These are phyloP conservation scores for Cnidoscolus chayamansa DNA, from an alignment of 441 rosid genomes.

Conservation along the genomic window DNA sequence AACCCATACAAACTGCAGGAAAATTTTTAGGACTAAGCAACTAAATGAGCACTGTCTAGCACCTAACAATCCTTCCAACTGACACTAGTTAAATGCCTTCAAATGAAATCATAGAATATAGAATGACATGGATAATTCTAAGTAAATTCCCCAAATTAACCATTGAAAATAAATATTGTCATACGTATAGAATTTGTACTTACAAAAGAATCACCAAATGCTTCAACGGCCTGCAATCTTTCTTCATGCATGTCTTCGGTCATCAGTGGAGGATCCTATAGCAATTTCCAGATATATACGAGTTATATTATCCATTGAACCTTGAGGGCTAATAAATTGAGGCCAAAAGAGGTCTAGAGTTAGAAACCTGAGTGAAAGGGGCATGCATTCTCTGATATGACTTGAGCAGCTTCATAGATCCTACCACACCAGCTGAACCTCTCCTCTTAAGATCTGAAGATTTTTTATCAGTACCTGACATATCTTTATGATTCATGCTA, in stretches of 20 bases:
- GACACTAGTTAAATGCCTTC: slow-evolving; percentile 1
- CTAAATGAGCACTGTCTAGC: slow-evolving; percentile 17
- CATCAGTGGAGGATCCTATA: slow-evolving; percentile 89
- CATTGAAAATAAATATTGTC: not conserved
- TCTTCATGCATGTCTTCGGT: slow-evolving; percentile 99
- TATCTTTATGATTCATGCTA: slow-evolving; percentile 35
- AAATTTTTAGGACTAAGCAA: not conserved
- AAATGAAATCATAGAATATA: not conserved
- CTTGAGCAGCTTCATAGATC: slow-evolving; percentile 86
- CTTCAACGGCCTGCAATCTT: slow-evolving; percentile 88
- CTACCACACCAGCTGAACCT: slow-evolving; percentile 85
- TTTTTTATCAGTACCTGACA: slow-evolving; percentile 33
- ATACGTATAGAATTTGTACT: slow-evolving; percentile 33
- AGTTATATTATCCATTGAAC: slow-evolving; percentile 9
- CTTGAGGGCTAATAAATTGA: slow-evolving; percentile 9
- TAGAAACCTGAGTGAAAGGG: slow-evolving; percentile 82
- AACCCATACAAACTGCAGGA: not conserved
- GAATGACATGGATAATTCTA: slow-evolving; percentile 11
- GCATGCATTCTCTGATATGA: slow-evolving; percentile 80
- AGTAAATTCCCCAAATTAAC: slow-evolving; percentile 4
- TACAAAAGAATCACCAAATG: slow-evolving; percentile 80
- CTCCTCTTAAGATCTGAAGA: slow-evolving; percentile 50
- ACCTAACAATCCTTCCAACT: slow-evolving; percentile 11
- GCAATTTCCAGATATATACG: slow-evolving; percentile 14
- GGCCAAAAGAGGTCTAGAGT: slow-evolving; percentile 19